Evolutionary conservation across 768 basidiomycete species (phyloP), one percentile per base, ranked within the genome.

Genomic region (Termitomyces sp.): DNA sequence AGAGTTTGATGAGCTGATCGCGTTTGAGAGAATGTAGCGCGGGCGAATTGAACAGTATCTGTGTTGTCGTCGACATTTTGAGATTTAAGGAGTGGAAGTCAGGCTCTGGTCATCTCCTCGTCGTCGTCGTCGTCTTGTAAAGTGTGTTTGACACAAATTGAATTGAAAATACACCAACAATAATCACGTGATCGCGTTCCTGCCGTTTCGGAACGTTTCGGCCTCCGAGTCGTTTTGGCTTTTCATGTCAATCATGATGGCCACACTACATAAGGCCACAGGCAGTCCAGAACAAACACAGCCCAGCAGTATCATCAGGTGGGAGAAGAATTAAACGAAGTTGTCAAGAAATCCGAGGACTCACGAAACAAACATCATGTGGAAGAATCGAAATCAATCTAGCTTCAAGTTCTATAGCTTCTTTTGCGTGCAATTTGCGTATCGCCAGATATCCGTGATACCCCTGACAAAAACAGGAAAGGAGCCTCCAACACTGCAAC

Each of bases 21-120:
- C 92, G 88, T 70, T 91, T 92, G 46, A 94, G 83, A 22, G 91
- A 89, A 69, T 92, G 85, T 33, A 94, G 74, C 2, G 92, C 92
- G 0, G 92, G 90, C 4, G 91, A 91, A 73, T 94, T 91, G 75
- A 90, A 91, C 12, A 94, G 74, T 52, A 94, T 93, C 65, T 91
- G 81, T 0, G 89, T 91, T 2, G 88, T 90, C 9, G 84, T 85
- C 20, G 86, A 84, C 87, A 89, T 88, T 39, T 32, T 62, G 20
- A 32, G n/a, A 20, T 32, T 59, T 33, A 53, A 22, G 22, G 46
- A 36, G 50, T 18, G 33, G 12, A 28, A 36, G 33, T 46, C 20
- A 46, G 51, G 22, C 22, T 51, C 28, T 40, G 56, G 38, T 60
- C 65, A 63, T 65, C 24, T 60, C 65, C 61, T 65, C 24, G 46